Evolutionary conservation across 1,139 yeast species (phyloP).

Genomic region (Scheffersomyces stambukii): DNA sequence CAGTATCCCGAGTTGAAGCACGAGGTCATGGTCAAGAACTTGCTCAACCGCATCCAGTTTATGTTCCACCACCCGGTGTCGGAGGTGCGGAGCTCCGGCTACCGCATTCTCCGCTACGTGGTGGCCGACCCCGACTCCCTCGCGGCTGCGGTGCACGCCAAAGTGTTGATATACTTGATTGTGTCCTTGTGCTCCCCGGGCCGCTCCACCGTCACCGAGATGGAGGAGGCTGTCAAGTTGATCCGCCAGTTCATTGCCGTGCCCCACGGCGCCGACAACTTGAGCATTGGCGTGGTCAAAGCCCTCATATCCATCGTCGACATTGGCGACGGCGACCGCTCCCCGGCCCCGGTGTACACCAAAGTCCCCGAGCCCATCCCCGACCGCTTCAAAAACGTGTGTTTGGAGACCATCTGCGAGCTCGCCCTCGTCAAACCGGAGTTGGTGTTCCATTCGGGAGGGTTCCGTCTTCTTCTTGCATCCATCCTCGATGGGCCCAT

Average conservation of each 20-base stretch:
- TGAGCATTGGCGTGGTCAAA: constrained; percentile 66
- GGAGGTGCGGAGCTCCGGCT: constrained; percentile 72
- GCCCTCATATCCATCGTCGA: constrained; percentile 73
- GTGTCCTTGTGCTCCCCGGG: constrained; percentile 52
- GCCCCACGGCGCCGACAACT: constrained; percentile 50
- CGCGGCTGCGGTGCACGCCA: constrained; percentile 39
- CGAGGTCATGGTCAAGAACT: constrained; percentile 61
- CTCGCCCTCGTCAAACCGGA: constrained; percentile 59
- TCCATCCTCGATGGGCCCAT: constrained; percentile 60
- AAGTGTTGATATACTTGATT: constrained; percentile 61
- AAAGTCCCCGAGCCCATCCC: constrained; percentile 8
- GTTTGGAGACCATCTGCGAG: constrained; percentile 73
- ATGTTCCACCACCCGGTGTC: constrained; percentile 56
- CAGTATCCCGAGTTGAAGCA: constrained; percentile 58
- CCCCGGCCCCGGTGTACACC: constrained; percentile 1
- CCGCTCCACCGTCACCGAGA: constrained; percentile 51
- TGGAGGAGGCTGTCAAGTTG: constrained; percentile 75
- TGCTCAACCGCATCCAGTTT: constrained; percentile 57
- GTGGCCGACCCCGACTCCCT: constrained; percentile 53
- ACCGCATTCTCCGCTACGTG: constrained; percentile 65
- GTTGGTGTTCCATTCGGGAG: constrained; percentile 59
- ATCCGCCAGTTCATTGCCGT: constrained; percentile 59
- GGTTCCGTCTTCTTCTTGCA: constrained; percentile 56
- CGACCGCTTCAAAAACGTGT: constrained; percentile 50
- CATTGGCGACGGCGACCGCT: constrained; percentile 3